These are phyloP conservation scores for Cucurbita moschata DNA, from an alignment of 306 rosid genomes.

Conservation along the genomic window DNA sequence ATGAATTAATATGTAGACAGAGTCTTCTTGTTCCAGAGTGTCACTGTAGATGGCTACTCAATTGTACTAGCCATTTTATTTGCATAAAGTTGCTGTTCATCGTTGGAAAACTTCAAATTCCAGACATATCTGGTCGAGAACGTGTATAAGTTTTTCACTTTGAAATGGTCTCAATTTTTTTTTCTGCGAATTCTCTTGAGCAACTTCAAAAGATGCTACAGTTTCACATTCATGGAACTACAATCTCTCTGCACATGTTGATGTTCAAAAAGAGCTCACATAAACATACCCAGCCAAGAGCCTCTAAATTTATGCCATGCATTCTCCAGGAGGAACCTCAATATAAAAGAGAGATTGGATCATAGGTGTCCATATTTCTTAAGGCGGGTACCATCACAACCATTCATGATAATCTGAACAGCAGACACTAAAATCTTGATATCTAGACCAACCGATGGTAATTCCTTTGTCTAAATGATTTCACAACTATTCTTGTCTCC, in stretches of 20 bases:
- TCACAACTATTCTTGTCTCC: background rate
- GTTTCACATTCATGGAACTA: background rate
- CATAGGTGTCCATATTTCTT: background rate
- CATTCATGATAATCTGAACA: background rate
- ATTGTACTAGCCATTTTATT: no score
- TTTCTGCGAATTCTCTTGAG: background rate
- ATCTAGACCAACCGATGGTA: background rate
- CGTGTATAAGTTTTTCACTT: no score
- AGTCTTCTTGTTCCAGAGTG: background rate
- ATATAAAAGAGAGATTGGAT: background rate
- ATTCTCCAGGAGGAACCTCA: background rate
- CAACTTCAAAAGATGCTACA: background rate
- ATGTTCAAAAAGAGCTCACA: background rate
- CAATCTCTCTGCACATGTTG: background rate
- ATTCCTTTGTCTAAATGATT: background rate
- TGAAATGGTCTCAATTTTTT: no score
- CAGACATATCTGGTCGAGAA: no score
- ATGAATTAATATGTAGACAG: background rate
- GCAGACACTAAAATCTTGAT: background rate
- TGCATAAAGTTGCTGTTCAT: no score
- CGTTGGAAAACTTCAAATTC: no score
- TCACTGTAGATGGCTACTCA: background rate
- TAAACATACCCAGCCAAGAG: background rate
- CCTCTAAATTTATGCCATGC: background rate
- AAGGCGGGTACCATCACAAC: background rate